A percentile compares a stretch with the other conserved stretches of the same genome.
phyloP scores from a whole-genome alignment of 805 yeast genomes.

The Candida insectorum region DNA sequence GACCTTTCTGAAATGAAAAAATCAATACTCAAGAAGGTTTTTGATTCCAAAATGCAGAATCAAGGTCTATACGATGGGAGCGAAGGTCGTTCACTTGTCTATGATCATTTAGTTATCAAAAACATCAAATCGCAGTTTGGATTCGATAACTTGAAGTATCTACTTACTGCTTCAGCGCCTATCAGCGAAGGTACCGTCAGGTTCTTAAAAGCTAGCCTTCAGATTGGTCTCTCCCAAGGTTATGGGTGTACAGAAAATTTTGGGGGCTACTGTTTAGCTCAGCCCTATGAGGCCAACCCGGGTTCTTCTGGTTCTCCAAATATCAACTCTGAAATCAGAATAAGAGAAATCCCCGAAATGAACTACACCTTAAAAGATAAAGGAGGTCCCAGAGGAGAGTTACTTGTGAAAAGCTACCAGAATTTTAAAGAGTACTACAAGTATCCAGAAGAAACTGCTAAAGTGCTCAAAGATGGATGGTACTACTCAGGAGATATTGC shows the following conservation, averaged over 20 bases:
- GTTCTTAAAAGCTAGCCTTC: slow-evolving; percentile 59
- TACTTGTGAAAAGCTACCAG: slow-evolving; percentile 55
- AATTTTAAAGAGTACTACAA: slow-evolving; percentile 51
- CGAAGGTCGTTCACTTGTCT: slow-evolving; percentile 25
- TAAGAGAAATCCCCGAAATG: slow-evolving; percentile 64
- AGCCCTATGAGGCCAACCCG: slow-evolving; percentile 40
- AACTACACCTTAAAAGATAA: slow-evolving; percentile 36
- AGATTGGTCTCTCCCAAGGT: slow-evolving; percentile 62
- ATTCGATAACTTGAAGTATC: slow-evolving; percentile 24
- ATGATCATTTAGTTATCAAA: slow-evolving; percentile 27
- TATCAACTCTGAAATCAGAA: slow-evolving; percentile 48
- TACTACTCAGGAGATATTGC: slow-evolving; percentile 56
- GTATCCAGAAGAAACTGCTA: slow-evolving; percentile 46
- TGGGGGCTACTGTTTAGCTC: slow-evolving; percentile 47
- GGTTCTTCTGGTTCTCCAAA: slow-evolving; percentile 50
- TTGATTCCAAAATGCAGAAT: slow-evolving; percentile 24
- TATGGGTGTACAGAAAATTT: slow-evolving; percentile 70
- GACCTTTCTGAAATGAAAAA: slow-evolving; percentile 20
- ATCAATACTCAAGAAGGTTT: slow-evolving; percentile 24
- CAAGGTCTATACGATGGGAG: slow-evolving; percentile 49
- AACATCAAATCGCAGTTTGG: slow-evolving; percentile 25
- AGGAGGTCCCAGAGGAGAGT: slow-evolving; percentile 47
- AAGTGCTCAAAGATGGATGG: slow-evolving; percentile 51
- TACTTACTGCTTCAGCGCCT: slow-evolving; percentile 62
- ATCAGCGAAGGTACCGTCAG: slow-evolving; percentile 57